Evolutionary conservation across 768 basidiomycete genomes (phyloP).

Genomic region (Gloeopeniophorella convolvens): DNA sequence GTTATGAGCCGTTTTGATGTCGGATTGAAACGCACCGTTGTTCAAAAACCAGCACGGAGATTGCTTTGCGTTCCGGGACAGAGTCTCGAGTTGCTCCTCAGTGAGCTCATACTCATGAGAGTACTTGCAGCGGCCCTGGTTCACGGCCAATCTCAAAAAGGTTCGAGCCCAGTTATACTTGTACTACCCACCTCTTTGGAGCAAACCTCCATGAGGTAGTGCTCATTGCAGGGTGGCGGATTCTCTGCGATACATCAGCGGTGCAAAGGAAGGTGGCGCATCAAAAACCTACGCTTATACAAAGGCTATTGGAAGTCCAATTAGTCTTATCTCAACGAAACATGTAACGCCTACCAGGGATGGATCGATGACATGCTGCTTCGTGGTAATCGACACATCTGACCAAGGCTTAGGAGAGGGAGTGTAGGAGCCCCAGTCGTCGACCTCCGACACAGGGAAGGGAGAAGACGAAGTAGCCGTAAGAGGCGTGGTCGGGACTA

Average conservation of each 20-base stretch:
- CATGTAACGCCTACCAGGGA: constrained; percentile 31
- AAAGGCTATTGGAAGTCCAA: constrained; percentile 4
- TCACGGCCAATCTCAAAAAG: neutral
- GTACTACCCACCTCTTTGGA: constrained; percentile 72
- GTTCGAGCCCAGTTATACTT: constrained; percentile 6
- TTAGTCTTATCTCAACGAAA: no score
- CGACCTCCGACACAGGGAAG: constrained; percentile 1
- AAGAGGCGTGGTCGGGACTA: neutral
- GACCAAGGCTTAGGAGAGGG: neutral
- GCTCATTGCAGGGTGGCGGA: constrained; percentile 82
- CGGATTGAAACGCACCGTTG: constrained; percentile 43
- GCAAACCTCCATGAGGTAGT: constrained; percentile 71
- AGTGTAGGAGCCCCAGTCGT: neutral
- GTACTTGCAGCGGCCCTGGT: constrained; percentile 59
- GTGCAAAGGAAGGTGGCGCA: constrained; percentile 6
- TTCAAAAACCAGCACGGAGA: constrained; percentile 83
- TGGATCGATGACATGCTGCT: constrained; percentile 24
- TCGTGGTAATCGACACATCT: no score
- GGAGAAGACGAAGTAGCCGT: neutral
- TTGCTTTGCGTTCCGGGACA: constrained; percentile 75
- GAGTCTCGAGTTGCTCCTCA: constrained; percentile 60
- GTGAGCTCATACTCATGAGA: constrained; percentile 75
- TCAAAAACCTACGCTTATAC: constrained; percentile 12
- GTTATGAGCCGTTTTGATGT: no score
- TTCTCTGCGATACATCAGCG: constrained; percentile 43